Percentiles rank a stretch among this genome's conserved stretches.
phyloP scores from a whole-genome alignment of 208 protist species.

The Sergeia podlipaevii region DNA sequence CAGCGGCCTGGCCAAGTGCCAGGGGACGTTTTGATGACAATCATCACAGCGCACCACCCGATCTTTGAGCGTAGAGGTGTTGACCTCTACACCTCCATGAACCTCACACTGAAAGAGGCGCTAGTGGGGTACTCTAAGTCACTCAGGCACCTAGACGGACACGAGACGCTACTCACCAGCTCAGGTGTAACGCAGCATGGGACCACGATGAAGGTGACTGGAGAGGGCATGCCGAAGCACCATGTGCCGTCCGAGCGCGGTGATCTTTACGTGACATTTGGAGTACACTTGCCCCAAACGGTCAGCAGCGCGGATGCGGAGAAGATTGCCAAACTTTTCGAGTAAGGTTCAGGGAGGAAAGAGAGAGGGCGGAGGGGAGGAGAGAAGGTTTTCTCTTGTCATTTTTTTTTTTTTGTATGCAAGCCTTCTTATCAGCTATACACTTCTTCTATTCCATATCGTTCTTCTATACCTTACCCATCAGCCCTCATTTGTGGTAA shows the following conservation, averaged over 20 bases:
- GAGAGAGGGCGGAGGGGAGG: not conserved
- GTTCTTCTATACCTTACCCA: no score
- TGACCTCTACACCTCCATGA: conserved; percentile 49
- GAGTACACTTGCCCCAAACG: conserved; percentile 43
- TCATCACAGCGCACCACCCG: conserved; percentile 33
- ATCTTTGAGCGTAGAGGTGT: conserved; percentile 49
- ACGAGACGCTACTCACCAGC: conserved; percentile 31
- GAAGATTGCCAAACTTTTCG: conserved; percentile 16
- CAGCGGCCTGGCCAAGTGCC: conserved; percentile 47
- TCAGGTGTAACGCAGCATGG: conserved; percentile 41
- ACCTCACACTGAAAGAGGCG: conserved; percentile 69
- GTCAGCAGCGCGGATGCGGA: conserved; percentile 20
- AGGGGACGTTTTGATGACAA: conserved; percentile 50
- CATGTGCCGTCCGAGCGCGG: conserved; percentile 64
- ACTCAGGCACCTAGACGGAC: conserved; percentile 74
- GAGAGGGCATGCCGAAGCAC: conserved; percentile 85
- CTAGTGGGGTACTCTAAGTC: conserved; percentile 73
- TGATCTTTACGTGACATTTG: conserved; percentile 59
- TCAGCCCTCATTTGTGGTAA: no score
- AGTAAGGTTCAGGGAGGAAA: not conserved
- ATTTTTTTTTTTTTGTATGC: not conserved
- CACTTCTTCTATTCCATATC: no score
- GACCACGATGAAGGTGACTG: conserved; percentile 17
- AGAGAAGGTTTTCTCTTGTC: not conserved
- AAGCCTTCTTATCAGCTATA: not conserved